Base-by-base conservation (phyloP, 306 rosid species). In the Pterocarpus santalinus region DNA sequence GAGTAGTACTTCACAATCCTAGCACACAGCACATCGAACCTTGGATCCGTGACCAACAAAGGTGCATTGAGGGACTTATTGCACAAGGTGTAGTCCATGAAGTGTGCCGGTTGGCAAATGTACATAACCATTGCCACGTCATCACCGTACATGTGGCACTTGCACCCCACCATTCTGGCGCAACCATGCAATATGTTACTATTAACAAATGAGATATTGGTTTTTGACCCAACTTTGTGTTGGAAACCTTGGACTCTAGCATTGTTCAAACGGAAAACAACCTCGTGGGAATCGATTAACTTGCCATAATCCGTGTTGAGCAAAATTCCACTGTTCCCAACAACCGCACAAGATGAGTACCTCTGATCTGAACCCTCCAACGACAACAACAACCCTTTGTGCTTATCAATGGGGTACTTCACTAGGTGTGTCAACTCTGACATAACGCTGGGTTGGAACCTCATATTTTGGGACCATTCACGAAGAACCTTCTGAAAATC, bases 301-400 rank as follows among this genome's bases (percentile, higher is more conserved):
- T 75, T 73, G 30, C 99, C 99, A 39, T 87, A 51, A 39, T 83
- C 87, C 61, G 74, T 86, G 8, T 90, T 90, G 68, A 96, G 85
- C 82, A 96, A 73, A 86, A 96, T 93, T 67, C 99, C 99, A 78
- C 99, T 96, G 56, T 96, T 96, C 3, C 99, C 99, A 55, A 96
- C 97, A 5, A 93, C 98, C 0, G 98, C 99, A 78, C 99, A 96
- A 0, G 97, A 83, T 8, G 88, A 76, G 52, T 93, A 92, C 30
- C 79, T 7, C 55, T 63, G 12, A 80, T 47, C 3, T 13, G 22
- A 4, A 14, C 3, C 0, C 5, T 4, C 17, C 14, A 3, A 15
- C 6, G 8, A 53, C 1, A 4, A 49, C 2, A 6, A 14, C 2
- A n/a, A 53, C 2, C 85, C 88, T 43, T 71, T 88, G 69, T 80